phyloP scores from a whole-genome alignment of 164 flowering plant species.

The Hamamelis virginiana region DNA sequence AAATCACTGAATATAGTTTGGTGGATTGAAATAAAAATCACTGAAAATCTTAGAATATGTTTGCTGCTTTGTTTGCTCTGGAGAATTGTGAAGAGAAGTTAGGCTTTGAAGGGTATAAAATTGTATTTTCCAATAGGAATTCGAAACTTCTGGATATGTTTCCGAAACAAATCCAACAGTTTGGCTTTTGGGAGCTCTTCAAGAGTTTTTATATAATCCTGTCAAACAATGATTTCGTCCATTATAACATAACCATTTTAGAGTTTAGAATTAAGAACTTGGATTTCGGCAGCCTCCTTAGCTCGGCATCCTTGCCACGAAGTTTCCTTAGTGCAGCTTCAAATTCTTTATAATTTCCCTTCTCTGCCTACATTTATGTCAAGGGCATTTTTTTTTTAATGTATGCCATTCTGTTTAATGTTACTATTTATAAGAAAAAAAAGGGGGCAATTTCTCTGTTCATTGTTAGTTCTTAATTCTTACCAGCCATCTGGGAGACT shows the following conservation, averaged over 20 bases:
- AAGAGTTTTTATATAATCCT: constrained; percentile 74
- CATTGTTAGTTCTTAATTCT: constrained; percentile 1
- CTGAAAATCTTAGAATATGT: no score
- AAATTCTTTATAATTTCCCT: no score
- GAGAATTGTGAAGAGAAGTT: no score
- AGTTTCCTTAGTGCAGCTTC: no score
- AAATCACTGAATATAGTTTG: no score
- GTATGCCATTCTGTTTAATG: no score
- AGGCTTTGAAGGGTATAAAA: no score
- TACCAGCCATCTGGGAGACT: constrained; percentile 85
- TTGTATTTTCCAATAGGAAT: no score
- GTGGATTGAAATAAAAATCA: no score
- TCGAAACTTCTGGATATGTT: no score
- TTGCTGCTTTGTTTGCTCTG: no score
- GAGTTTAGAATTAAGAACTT: constrained; percentile 28
- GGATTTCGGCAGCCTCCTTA: constrained; percentile 70
- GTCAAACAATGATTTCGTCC: constrained; percentile 25
- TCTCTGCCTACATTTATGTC: constrained; percentile 65
- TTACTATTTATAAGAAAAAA: not conserved
- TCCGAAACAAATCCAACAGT: constrained; percentile 68
- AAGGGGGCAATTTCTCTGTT: not conserved
- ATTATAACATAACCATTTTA: not conserved
- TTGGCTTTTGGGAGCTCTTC: constrained; percentile 66
- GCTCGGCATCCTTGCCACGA: constrained; percentile 79
- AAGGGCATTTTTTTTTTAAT: no score